Evolutionary conservation across 352 stramenopile genomes (phyloP).

Genomic region (Phytophthora brassicae): DNA sequence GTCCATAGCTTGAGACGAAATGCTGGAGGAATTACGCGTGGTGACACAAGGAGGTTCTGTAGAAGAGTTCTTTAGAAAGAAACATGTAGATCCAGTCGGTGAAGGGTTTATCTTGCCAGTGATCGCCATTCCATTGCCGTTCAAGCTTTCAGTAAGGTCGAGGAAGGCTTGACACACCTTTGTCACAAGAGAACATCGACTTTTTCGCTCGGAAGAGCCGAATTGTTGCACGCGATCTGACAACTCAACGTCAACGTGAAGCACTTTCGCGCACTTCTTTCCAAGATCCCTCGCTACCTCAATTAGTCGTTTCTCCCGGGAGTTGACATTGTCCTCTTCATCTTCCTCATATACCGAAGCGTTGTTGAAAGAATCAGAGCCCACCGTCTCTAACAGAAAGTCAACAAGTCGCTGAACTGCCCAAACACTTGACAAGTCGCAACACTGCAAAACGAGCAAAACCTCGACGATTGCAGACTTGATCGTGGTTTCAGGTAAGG

Average conservation of each 20-base stretch:
- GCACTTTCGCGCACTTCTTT: slow-evolving; percentile 34
- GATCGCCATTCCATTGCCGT: neutral
- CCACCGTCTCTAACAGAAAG: slow-evolving; percentile 26
- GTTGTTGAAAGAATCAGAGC: slow-evolving; percentile 9
- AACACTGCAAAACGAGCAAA: slow-evolving; percentile 33
- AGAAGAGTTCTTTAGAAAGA: slow-evolving; percentile 17
- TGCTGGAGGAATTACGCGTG: neutral
- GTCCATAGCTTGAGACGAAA: slow-evolving; percentile 14
- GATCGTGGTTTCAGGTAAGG: neutral
- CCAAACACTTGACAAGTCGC: slow-evolving; percentile 35
- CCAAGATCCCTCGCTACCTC: slow-evolving; percentile 20
- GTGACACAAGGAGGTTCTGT: neutral
- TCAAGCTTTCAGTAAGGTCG: neutral
- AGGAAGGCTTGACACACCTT: slow-evolving; percentile 18
- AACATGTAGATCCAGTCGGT: slow-evolving; percentile 12
- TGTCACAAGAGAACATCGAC: slow-evolving; percentile 9
- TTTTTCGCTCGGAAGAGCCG: slow-evolving; percentile 4
- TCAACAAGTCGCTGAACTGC: slow-evolving; percentile 38
- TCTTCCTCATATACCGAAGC: neutral
- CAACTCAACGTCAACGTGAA: slow-evolving; percentile 34
- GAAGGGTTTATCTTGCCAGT: neutral
- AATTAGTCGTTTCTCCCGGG: slow-evolving; percentile 21
- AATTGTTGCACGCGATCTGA: slow-evolving; percentile 29
- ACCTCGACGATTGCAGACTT: slow-evolving; percentile 13
- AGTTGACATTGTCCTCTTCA: neutral